phyloP scores from a whole-genome alignment of 495 filamentous ascomycete genomes.

The Aspergillus saccharolyticus region DNA sequence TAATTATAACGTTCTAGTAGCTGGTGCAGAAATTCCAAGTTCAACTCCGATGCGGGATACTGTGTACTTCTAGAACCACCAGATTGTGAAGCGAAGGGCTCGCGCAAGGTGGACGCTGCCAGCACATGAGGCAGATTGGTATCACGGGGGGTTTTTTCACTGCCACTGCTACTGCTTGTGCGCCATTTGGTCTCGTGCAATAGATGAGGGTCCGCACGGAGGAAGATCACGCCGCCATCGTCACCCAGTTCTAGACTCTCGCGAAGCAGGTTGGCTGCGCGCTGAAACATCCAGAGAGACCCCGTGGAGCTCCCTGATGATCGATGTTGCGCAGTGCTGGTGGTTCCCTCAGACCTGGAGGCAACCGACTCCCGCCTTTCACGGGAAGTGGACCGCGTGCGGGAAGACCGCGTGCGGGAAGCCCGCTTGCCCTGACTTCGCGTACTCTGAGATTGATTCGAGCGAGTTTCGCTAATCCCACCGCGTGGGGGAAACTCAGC shows the following conservation, averaged over 20 bases:
- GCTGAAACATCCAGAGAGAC: slow-evolving; percentile 46
- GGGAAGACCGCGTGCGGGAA: background rate
- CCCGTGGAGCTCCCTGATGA: slow-evolving; percentile 34
- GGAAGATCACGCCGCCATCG: slow-evolving; percentile 52
- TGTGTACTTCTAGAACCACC: slow-evolving; percentile 22
- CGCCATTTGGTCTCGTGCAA: slow-evolving; percentile 23
- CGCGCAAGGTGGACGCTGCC: slow-evolving; percentile 34
- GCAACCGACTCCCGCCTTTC: slow-evolving; percentile 26
- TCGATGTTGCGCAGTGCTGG: background rate
- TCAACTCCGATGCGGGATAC: slow-evolving; percentile 32
- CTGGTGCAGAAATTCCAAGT: slow-evolving; percentile 41
- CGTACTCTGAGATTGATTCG: background rate
- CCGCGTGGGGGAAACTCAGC: background rate
- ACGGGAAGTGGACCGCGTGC: slow-evolving; percentile 28
- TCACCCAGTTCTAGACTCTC: slow-evolving; percentile 49
- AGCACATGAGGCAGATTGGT: slow-evolving; percentile 31
- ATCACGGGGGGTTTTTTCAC: slow-evolving; percentile 26
- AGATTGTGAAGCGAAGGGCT: slow-evolving; percentile 34
- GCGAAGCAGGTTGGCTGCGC: slow-evolving; percentile 53
- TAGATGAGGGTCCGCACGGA: slow-evolving; percentile 35
- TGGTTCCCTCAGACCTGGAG: slow-evolving; percentile 9
- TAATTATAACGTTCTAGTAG: slow-evolving; percentile 55
- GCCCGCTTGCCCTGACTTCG: background rate
- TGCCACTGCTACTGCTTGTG: slow-evolving; percentile 10
- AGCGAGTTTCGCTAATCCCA: background rate